These are phyloP conservation scores for Tephrocybe sp. DNA, from an alignment of 768 basidiomycete genomes.

Conservation along the genomic window DNA sequence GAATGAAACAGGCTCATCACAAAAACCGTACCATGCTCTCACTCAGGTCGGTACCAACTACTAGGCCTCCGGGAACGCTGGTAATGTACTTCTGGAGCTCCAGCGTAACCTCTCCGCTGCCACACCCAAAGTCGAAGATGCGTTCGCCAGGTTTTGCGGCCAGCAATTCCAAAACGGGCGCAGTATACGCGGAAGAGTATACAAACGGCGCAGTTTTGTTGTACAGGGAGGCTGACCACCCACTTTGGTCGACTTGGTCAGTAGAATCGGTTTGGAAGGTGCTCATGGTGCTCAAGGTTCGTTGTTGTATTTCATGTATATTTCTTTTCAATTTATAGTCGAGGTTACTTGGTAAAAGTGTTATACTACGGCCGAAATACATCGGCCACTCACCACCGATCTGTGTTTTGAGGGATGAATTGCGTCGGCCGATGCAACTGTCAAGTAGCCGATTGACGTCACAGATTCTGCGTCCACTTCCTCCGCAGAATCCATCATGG, in stretches of 20 bases:
- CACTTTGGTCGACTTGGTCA: slow-evolving; percentile 23
- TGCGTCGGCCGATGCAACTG: neutral
- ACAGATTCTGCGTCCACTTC: neutral
- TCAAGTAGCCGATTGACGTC: neutral
- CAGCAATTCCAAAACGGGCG: slow-evolving; percentile 57
- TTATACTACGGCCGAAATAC: slow-evolving; percentile 8
- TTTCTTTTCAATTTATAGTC: neutral
- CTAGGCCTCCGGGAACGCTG: slow-evolving; percentile 35
- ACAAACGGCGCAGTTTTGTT: slow-evolving; percentile 67
- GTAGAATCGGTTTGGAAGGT: neutral
- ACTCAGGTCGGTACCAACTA: slow-evolving; percentile 71
- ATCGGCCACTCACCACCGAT: neutral
- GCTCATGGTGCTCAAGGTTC: neutral
- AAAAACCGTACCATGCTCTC: slow-evolving; percentile 60
- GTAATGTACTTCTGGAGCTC: slow-evolving; percentile 53
- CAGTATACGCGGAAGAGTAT: slow-evolving; percentile 51
- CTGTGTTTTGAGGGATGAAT: too few species aligned
- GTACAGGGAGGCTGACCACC: slow-evolving; percentile 63
- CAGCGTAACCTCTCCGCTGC: slow-evolving; percentile 74
- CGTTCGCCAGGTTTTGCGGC: slow-evolving; percentile 62
- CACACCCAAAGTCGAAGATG: slow-evolving; percentile 79
- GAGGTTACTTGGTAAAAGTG: too few species aligned
- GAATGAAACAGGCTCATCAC: neutral
- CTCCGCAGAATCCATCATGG: too few species aligned
- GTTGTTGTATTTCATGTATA: neutral